Percentiles rank a stretch among this genome's conserved stretches.
Conservation (phyloP, 257 asterid species). For the Ehretia macrophylla region DNA sequence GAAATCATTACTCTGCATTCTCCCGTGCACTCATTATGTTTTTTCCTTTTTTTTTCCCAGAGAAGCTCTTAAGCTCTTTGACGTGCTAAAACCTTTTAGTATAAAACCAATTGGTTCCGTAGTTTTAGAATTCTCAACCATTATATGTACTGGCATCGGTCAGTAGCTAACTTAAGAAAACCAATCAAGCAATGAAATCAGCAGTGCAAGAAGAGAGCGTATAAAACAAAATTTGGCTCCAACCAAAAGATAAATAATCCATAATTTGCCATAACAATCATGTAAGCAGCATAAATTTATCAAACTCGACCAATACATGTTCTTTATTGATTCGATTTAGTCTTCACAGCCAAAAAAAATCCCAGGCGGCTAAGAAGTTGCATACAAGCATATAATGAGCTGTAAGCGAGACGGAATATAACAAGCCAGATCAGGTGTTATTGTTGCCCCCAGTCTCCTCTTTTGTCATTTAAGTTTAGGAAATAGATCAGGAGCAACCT, state of each 20-base stretch:
- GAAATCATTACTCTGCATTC: too few species aligned
- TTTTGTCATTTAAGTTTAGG: constrained; percentile 43
- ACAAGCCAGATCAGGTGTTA: neutral
- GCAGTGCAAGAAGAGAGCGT: neutral
- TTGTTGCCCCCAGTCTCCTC: constrained; percentile 9
- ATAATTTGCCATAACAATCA: neutral
- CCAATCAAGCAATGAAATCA: neutral
- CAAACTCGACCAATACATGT: constrained; percentile 17
- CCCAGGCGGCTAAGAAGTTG: constrained; percentile 19
- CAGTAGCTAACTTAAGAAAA: too few species aligned
- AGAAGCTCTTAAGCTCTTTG: too few species aligned
- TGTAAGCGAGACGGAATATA: constrained; percentile 15
- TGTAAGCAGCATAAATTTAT: neutral
- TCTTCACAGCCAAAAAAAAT: constrained; percentile 22
- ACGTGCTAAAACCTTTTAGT: too few species aligned
- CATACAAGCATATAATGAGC: constrained; percentile 13
- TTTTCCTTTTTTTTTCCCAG: too few species aligned
- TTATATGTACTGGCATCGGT: neutral
- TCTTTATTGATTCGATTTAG: constrained; percentile 29
- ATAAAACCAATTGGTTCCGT: too few species aligned
- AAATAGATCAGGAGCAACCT: constrained; percentile 50
- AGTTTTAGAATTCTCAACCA: too few species aligned
- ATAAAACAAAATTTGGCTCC: neutral
- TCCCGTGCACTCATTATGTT: too few species aligned
- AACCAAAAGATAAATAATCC: too few species aligned